phyloP scores from a whole-genome alignment of 2,329 filamentous ascomycete species.

The Penicillium sp. region DNA sequence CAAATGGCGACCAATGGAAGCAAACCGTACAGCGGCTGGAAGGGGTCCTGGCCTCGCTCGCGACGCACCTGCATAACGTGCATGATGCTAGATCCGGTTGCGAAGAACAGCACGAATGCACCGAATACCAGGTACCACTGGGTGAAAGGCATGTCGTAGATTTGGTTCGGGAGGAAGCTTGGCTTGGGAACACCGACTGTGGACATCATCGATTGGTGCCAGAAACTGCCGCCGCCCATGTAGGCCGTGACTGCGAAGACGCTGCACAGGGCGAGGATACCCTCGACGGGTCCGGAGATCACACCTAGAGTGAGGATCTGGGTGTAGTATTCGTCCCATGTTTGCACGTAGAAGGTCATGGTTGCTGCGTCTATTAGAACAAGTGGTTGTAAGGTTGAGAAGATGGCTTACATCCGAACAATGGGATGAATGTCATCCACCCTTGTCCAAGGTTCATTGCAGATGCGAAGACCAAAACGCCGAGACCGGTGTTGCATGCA shows the following conservation, averaged over 20 bases:
- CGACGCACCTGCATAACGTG: slow-evolving; percentile 84
- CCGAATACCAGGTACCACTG: slow-evolving; percentile 94
- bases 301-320: slow-evolving; percentile 91
- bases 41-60: slow-evolving; percentile 69
- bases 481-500: slow-evolving; percentile 92
- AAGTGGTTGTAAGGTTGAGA: background rate
- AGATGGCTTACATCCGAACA: slow-evolving; percentile 72
- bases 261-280: slow-evolving; percentile 77
- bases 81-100: slow-evolving; percentile 70
- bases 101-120: slow-evolving; percentile 75
- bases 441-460: slow-evolving; percentile 91
- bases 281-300: slow-evolving; percentile 92
- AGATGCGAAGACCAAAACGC: slow-evolving; percentile 86
- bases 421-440: slow-evolving; percentile 80
- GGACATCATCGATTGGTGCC: slow-evolving; percentile 78
- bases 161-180: slow-evolving; percentile 63
- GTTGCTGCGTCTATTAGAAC: slow-evolving; percentile 56
- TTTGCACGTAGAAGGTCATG: slow-evolving; percentile 97
- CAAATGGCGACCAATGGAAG: slow-evolving; percentile 78
- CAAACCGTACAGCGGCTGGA: slow-evolving; percentile 71
- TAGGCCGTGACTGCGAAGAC: slow-evolving; percentile 83
- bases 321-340: slow-evolving; percentile 99
- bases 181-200: slow-evolving; percentile 68
- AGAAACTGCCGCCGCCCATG: slow-evolving; percentile 87
- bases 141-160: slow-evolving; percentile 83